Evolutionary conservation across 306 rosid genomes (phyloP).

Genomic region (Begonia fuchsioides): DNA sequence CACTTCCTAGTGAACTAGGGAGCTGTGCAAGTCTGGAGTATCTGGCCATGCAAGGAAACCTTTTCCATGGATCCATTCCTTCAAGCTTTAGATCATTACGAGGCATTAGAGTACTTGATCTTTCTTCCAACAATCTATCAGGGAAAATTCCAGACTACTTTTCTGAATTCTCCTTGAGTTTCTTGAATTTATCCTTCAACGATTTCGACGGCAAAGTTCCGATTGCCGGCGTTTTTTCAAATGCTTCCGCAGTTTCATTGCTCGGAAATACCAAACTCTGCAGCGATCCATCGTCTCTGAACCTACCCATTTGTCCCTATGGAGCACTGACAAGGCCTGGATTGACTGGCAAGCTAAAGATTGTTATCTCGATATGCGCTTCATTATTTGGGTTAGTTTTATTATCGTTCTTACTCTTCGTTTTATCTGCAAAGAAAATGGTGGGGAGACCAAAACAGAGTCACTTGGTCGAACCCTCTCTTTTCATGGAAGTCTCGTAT

Average conservation of each 20-base stretch:
- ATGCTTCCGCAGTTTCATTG: conserved; percentile 6
- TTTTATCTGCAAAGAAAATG: no score
- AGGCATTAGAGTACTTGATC: background rate
- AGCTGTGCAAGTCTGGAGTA: background rate
- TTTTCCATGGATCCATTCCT: background rate
- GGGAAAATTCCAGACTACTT: conserved; percentile 13
- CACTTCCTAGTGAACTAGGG: background rate
- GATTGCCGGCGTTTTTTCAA: conserved; percentile 13
- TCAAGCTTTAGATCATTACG: background rate
- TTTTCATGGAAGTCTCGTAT: no score
- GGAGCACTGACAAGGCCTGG: no score
- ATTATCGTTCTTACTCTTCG: no score
- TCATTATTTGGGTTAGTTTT: no score
- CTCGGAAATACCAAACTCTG: conserved; percentile 18
- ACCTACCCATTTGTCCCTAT: background rate
- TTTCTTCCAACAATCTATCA: background rate
- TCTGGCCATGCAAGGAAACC: background rate
- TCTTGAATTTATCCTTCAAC: conserved; percentile 15
- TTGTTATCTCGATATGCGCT: no score
- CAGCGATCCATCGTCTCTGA: conserved; percentile 7
- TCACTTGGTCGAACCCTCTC: no score
- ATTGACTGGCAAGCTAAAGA: no score
- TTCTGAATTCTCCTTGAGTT: background rate
- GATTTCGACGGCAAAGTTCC: conserved; percentile 15
- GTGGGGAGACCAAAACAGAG: no score